Conservation (phyloP, 2,329 filamentous ascomycete species). For the Beauveria pseudobassiana region DNA sequence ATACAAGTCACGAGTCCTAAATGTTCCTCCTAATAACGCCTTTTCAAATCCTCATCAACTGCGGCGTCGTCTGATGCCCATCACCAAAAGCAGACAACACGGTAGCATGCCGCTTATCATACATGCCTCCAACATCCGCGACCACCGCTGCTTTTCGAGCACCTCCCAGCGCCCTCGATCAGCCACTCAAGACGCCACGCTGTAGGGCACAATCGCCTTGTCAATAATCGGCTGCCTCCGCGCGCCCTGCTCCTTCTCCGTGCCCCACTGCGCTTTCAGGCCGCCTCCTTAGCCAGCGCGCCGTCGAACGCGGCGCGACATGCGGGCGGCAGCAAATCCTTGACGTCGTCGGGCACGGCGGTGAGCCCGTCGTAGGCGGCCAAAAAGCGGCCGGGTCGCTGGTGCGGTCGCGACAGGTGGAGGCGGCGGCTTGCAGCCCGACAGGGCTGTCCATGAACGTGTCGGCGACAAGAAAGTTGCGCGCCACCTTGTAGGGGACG, state of each 20-base stretch:
- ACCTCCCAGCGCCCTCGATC: neutral
- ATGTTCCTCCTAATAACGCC: slow-evolving; percentile 7
- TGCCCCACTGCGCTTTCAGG: slow-evolving; percentile 69
- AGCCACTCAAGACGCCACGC: slow-evolving; percentile 26
- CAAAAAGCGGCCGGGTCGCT: slow-evolving; percentile 39
- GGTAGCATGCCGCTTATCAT: neutral
- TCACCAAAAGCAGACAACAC: neutral
- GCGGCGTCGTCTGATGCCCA: neutral
- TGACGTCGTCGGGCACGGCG: slow-evolving; percentile 58
- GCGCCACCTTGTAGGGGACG: slow-evolving; percentile 40
- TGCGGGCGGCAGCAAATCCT: slow-evolving; percentile 57
- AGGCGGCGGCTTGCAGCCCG: slow-evolving; percentile 36
- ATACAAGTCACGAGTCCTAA: slow-evolving; percentile 2
- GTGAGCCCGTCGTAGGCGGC: slow-evolving; percentile 52
- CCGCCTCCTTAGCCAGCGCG: slow-evolving; percentile 54
- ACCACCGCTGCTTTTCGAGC: neutral
- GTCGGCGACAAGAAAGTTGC: slow-evolving; percentile 52
- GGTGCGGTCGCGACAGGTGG: slow-evolving; percentile 35
- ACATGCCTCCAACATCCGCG: neutral
- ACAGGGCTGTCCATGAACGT: slow-evolving; percentile 45
- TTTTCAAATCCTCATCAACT: slow-evolving; percentile 14
- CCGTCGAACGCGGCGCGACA: slow-evolving; percentile 67
- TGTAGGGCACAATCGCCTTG: slow-evolving; percentile 56
- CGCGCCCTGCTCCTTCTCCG: slow-evolving; percentile 52
- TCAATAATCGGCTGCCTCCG: slow-evolving; percentile 51